Conservation (phyloP, 2,329 filamentous ascomycete species). For the Neoarthrinium moseri region DNA sequence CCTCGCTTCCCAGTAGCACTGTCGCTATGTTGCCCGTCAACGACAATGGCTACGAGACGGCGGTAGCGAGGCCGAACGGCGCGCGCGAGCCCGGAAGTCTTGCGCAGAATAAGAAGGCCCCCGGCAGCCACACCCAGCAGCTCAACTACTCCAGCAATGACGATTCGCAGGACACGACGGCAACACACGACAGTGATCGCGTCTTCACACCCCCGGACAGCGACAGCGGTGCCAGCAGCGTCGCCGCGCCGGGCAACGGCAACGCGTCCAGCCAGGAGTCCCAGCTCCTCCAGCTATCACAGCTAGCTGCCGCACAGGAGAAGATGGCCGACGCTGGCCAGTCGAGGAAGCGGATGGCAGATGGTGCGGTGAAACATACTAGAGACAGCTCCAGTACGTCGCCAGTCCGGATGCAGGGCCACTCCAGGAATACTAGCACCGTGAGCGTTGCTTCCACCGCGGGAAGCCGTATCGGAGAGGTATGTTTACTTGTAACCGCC, state of each 20-base stretch:
- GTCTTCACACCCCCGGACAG: constrained; percentile 43
- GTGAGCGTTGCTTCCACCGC: constrained; percentile 60
- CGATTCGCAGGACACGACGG: constrained; percentile 43
- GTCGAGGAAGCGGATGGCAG: constrained; percentile 72
- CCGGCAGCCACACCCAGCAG: constrained; percentile 20
- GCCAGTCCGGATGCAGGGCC: constrained; percentile 47
- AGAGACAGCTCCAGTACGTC: constrained; percentile 42
- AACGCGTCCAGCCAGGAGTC: constrained; percentile 51
- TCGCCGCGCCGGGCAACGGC: constrained; percentile 32
- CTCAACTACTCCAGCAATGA: constrained; percentile 31
- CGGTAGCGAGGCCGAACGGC: neutral
- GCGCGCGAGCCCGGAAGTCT: constrained; percentile 10
- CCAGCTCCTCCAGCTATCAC: constrained; percentile 57
- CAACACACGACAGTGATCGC: constrained; percentile 37
- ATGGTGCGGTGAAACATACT: constrained; percentile 66
- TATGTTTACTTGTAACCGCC: constrained; percentile 41
- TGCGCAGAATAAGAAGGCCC: constrained; percentile 12
- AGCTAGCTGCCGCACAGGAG: constrained; percentile 54
- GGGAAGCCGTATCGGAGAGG: constrained; percentile 75
- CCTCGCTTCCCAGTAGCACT: too few species aligned
- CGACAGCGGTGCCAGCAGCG: constrained; percentile 36
- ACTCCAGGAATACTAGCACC: constrained; percentile 71
- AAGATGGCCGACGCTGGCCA: constrained; percentile 39
- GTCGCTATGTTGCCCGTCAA: constrained; percentile 4
- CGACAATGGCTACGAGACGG: neutral